Base-by-base conservation (phyloP, 441 rosid genomes). In the Gossypium lobatum region DNA sequence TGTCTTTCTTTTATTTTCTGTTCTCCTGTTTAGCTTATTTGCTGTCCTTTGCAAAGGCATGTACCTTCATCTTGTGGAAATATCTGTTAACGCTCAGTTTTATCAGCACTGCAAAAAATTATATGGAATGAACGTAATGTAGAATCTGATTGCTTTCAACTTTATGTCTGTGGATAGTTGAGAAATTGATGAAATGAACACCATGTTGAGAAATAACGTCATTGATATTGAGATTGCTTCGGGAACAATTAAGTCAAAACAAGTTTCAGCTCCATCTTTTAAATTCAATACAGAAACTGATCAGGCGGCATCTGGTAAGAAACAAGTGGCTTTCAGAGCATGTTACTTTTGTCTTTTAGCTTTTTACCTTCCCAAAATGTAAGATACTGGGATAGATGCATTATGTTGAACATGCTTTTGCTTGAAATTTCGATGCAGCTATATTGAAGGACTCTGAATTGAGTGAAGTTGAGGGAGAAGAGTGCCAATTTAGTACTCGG, bases 391-490 rank as follows among this genome's bases (percentile, higher is more conserved):
- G 25, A 64, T 14, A 25, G 14, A 45, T 37, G 8, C 39, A 34
- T 6, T 5, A 34, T 34, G 39, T 8, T 34, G 39, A 5, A 34
- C 39, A 34, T 34, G 39, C 6, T 28, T 77, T 69, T 77, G 16
- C 52, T 39, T 73, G 57, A 37, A 31, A 64, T 37, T 64, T 28
- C 7, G 42, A 25, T 87, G 79, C 87, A 90, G 99, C 96, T 68
- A 90, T 89, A 75, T 84, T 95, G 20, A 91, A 95, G 86, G 96
- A 95, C 70, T 90, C 97, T 50, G 87, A 85, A 79, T 95, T 91
- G 78, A 84, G 28, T 48, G 99, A 95, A 83, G 95, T 83, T 65
- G 98, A 93, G 78, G 84, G 95, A 86, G 98, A 96, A 16, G 97
- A 91, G 75, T 93, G 96, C 78, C 95, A 91, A 61, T 95, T 91